A percentile compares a stretch with the other conserved stretches of the same genome.
These are phyloP conservation scores for Exidia glandulosa DNA, from an alignment of 768 basidiomycete species.

Conservation along the genomic window DNA sequence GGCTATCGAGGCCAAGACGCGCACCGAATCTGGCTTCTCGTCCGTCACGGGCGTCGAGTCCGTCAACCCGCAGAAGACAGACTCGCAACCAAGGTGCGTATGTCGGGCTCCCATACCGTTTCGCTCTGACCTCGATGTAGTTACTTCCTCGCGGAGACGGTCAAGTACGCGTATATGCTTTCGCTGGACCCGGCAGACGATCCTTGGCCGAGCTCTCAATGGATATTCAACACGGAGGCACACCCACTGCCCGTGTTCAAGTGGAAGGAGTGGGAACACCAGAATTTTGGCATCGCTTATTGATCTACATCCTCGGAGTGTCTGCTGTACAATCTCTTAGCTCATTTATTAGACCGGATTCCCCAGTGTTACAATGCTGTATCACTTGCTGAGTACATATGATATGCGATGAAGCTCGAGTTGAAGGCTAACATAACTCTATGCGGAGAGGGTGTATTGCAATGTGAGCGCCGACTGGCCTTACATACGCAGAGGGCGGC, in stretches of 20 bases:
- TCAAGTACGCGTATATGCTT: conserved; percentile 63
- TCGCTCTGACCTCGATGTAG: conserved; percentile 14
- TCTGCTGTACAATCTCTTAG: too few relatives aligned
- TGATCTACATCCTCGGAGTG: too few relatives aligned
- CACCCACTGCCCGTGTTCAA: conserved; percentile 66
- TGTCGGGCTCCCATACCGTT: conserved; percentile 17
- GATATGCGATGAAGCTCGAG: too few relatives aligned
- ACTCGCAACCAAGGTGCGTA: conserved; percentile 67
- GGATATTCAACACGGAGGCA: conserved; percentile 47
- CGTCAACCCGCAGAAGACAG: conserved; percentile 22
- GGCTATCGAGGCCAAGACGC: conserved; percentile 49
- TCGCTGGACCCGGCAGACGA: conserved; percentile 46
- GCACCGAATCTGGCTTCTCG: conserved; percentile 52
- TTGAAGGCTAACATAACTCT: too few relatives aligned
- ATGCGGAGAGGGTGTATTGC: too few relatives aligned
- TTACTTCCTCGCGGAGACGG: conserved; percentile 47
- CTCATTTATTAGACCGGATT: too few relatives aligned
- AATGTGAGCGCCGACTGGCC: too few relatives aligned
- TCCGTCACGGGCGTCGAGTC: conserved; percentile 39
- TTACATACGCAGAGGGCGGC: too few relatives aligned
- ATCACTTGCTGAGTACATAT: too few relatives aligned
- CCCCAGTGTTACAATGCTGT: too few relatives aligned
- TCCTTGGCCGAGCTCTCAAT: conserved; percentile 34
- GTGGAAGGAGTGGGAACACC: conserved; percentile 41
- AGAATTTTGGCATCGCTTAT: neutral